Conservation (phyloP, 78 protist species). For the Guillardia theta region DNA sequence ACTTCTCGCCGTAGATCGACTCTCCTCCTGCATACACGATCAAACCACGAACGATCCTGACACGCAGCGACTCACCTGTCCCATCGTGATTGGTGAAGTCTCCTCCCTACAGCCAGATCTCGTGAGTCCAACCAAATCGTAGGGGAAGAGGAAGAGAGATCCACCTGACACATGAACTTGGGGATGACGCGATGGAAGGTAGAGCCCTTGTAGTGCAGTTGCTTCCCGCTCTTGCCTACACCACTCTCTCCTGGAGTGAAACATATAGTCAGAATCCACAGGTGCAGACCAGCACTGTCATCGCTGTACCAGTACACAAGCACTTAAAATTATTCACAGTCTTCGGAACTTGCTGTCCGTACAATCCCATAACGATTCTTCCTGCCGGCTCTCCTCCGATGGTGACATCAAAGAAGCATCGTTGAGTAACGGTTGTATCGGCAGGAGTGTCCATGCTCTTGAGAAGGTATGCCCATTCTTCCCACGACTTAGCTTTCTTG, state of each 20-base stretch:
- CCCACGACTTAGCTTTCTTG: neutral
- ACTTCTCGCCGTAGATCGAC: neutral
- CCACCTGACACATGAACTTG: neutral
- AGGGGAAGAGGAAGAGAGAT: neutral
- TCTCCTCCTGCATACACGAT: slow-evolving; percentile 51
- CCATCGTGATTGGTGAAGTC: slow-evolving; percentile 48
- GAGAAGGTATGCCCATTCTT: neutral
- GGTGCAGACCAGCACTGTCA: neutral
- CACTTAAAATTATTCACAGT: slow-evolving; percentile 62
- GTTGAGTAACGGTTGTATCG: neutral
- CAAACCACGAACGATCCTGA: neutral
- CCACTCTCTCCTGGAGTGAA: neutral
- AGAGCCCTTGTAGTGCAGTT: neutral
- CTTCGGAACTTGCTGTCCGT: neutral
- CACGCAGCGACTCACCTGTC: neutral
- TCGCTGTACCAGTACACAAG: slow-evolving; percentile 35
- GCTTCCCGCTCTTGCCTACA: neutral
- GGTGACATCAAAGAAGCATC: neutral
- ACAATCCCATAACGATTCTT: neutral
- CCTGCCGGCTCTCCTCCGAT: neutral
- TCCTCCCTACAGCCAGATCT: neutral
- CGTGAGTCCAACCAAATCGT: too few species aligned
- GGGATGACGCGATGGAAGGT: slow-evolving; percentile 57
- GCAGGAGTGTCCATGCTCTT: neutral
- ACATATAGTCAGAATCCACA: too few species aligned